Base-by-base conservation (phyloP, 2,329 filamentous ascomycete genomes). In the Aureobasidium sp. region DNA sequence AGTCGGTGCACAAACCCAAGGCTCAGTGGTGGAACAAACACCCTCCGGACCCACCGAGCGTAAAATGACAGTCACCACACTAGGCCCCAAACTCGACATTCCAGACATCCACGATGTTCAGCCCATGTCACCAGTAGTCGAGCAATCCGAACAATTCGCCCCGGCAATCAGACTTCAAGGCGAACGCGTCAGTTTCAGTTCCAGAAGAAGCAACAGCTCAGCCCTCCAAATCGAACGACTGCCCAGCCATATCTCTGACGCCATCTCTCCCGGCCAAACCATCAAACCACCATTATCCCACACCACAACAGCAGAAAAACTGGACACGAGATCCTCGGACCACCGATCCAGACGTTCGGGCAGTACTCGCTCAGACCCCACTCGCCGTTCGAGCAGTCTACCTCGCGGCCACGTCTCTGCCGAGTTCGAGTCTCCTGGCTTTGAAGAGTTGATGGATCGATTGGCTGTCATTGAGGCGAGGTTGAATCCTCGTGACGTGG, bases 1-100 rank as follows among this genome's bases (percentile, higher is more conserved):
- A 25, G 37, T 66, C 5, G 63, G 63, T 11, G 44, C 63, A 0
- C 57, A 61, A 41, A 47, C 51, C 11, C 60, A 64, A n/a, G 57
- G 45, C n/a, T n/a, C 39, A 31, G n/a, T 61, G 3, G 14, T 34
- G 2, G 59, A 61, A 17, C 22, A 45, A 31, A 29, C 31, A 9
- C 27, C 34, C 0, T 42, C 47, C 2, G 47, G 48, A 37, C 29
- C 25, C 8, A 52, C 39, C 17, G 45, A 45, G 36, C 29, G 48
- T 14, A 61, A 37, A 14, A 57, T 57, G 53, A 57, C 53, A 25
- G 41, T 57, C 41, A 57, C 48, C 6, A 45, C 39, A 6, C 15
- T 60, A 2, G 57, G 57, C 4, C 57, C 57, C 0, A 60, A 41
- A 49, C 42, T 51, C 6, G 57, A 60, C 12, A 36, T 34, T 12